Base-by-base conservation (phyloP, 768 basidiomycete genomes). In the Coprinopsis strossmayeri region DNA sequence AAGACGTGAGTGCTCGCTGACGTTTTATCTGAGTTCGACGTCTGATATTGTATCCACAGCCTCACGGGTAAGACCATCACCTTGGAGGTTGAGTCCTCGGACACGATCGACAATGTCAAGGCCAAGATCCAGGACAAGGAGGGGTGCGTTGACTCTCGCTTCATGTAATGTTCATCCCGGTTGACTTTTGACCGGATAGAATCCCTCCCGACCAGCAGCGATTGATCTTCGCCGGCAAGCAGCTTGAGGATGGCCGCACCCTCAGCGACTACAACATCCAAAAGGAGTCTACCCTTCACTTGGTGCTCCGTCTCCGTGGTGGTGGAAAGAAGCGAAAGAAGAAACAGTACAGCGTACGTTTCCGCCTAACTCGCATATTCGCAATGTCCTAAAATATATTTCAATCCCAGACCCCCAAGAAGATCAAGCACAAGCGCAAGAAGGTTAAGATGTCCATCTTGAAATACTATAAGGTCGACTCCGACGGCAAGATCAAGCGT, bases 271-370 rank as follows among this genome's bases (percentile, higher is more conserved):
- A 94, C 71, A 94, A 95, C 77, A 95, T 99, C 64, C 96, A 98
- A 75, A 97, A 97, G 80, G 95, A 98, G 74, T 96, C 93, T 26
- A 98, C 95, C 53, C 87, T 99, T 51, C 95, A 98, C 72, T 70
- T 98, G 57, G 95, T 98, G 56, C 84, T 98, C 60, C 88, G 96
- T 62, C 88, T 99, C 46, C 91, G 94, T 72, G 96, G 96, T 79
- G 96, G 96, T 81, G 92, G 84, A 58, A 97, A 97, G 85, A 98
- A 98, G 84, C 86, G 95, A 69, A 98, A 98, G 85, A 99, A 98
- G 81, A 98, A 98, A 82, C 93, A 91, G 48, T 97, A 97, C 87
- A 93, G 84, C 76, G 89, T 91, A 42, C 43, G 85, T 73, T 1
- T 23, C n/a, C 40, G 10, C 18, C 27, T 12, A 35, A 38, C 12